phyloP scores from a whole-genome alignment of 225 moss, liverwort and hornwort genomes.

The Ulota crispa region DNA sequence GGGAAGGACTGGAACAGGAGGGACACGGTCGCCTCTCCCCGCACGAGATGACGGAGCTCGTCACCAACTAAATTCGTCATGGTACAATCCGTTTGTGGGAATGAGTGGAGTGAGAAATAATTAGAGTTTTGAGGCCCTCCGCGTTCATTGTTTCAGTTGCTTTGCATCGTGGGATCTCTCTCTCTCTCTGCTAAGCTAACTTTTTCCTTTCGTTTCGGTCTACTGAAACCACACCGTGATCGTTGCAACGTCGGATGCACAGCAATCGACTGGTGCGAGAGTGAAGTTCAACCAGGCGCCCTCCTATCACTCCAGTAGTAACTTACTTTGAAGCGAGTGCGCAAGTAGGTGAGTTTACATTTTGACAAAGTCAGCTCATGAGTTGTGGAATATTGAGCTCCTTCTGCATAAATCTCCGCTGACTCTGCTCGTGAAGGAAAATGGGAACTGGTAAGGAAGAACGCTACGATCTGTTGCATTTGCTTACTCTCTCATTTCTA shows the following conservation, averaged over 20 bases:
- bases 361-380: constrained; percentile 7
- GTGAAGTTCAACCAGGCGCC: neutral
- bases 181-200: neutral
- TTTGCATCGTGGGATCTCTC: neutral
- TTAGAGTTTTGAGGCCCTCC: neutral
- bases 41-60: neutral
- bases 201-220: neutral
- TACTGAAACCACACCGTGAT: neutral
- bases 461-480: neutral
- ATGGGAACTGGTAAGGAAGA: neutral
- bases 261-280: neutral
- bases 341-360: neutral
- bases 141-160: neutral
- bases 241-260: neutral
- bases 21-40: too few species aligned
- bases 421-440: neutral
- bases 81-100: neutral
- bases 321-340: neutral
- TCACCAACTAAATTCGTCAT: neutral
- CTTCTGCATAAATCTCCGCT: neutral
- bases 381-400: neutral
- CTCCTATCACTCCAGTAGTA: neutral
- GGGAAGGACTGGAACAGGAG: too few species aligned
- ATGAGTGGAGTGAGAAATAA: too few species aligned
- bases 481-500: neutral